phyloP scores from a whole-genome alignment of 1,284 basidiomycete genomes.

The Trichosporon asahii region DNA sequence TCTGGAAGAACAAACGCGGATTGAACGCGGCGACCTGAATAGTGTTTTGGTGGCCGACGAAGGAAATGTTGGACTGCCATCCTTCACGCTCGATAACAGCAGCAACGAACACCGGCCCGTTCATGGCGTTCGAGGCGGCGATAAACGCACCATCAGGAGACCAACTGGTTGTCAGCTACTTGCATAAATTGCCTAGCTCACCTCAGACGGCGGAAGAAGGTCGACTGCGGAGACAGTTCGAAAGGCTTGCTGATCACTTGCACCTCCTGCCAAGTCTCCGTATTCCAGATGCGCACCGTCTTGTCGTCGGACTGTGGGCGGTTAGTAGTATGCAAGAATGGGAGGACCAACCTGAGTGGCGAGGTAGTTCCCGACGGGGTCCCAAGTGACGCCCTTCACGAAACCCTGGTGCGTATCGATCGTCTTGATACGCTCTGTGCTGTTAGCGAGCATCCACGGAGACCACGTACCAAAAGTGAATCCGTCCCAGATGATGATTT shows the following conservation, averaged over 20 bases:
- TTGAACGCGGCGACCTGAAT: slow-evolving; percentile 96
- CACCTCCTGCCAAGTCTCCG: slow-evolving; percentile 83
- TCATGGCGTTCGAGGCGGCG: slow-evolving; percentile 94
- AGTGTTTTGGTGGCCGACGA: slow-evolving; percentile 96
- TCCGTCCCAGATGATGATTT: slow-evolving; percentile 89
- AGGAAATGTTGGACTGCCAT: slow-evolving; percentile 84
- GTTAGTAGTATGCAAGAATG: neutral
- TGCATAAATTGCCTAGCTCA: slow-evolving; percentile 45
- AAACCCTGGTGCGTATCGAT: slow-evolving; percentile 90
- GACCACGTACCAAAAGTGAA: slow-evolving; percentile 64
- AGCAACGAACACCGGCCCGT: slow-evolving; percentile 95
- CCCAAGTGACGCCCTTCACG: slow-evolving; percentile 98
- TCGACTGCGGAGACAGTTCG: slow-evolving; percentile 86
- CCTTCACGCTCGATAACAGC: slow-evolving; percentile 83
- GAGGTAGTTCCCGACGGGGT: slow-evolving; percentile 92
- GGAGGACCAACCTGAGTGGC: slow-evolving; percentile 63
- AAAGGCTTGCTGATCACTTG: slow-evolving; percentile 85
- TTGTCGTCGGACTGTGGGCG: slow-evolving; percentile 79
- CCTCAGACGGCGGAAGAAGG: slow-evolving; percentile 91
- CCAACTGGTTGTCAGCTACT: slow-evolving; percentile 63
- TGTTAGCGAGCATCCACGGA: neutral
- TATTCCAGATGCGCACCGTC: slow-evolving; percentile 94
- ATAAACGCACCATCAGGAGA: slow-evolving; percentile 98
- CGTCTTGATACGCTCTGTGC: slow-evolving; percentile 69
- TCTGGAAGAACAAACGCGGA: slow-evolving; percentile 79